Conservation (phyloP, 257 asterid species). For the Ehretia macrophylla region DNA sequence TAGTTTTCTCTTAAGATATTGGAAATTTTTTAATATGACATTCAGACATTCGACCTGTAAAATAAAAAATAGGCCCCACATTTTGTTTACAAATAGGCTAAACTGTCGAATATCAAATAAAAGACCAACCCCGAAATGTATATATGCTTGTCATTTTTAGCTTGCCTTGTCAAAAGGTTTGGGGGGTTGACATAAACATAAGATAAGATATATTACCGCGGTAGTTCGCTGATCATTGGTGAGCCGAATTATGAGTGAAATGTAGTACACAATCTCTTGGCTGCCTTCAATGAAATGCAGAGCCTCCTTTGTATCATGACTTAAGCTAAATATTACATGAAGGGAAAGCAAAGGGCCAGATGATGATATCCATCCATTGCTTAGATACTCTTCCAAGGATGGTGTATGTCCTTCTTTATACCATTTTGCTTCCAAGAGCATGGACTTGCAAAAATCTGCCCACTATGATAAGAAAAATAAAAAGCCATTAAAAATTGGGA, state of each 20-base stretch:
- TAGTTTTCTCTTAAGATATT: too few species aligned
- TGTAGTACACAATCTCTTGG: conserved; percentile 25
- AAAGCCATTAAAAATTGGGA: not conserved
- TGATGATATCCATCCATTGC: conserved; percentile 45
- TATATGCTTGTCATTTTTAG: too few species aligned
- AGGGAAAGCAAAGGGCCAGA: conserved; percentile 46
- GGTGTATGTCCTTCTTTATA: conserved; percentile 38
- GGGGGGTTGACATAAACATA: too few species aligned
- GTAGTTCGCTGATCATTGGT: conserved; percentile 60
- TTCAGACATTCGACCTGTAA: too few species aligned
- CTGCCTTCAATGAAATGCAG: conserved; percentile 16
- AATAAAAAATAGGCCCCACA: too few species aligned
- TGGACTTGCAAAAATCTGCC: conserved; percentile 53
- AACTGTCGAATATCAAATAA: too few species aligned
- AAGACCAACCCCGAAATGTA: too few species aligned
- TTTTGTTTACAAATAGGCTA: too few species aligned
- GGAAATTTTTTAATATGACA: too few species aligned
- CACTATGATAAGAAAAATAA: conserved; percentile 22
- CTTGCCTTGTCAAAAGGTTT: too few species aligned
- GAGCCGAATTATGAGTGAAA: conserved; percentile 49
- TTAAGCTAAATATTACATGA: conserved; percentile 31
- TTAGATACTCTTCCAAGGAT: conserved; percentile 40
- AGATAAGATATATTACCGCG: conserved; percentile 17
- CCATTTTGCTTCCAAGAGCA: conserved; percentile 58
- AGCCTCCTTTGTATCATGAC: not conserved